Evolutionary conservation across 148 eudicot genomes (phyloP).

Genomic region (Arbutus unedo): DNA sequence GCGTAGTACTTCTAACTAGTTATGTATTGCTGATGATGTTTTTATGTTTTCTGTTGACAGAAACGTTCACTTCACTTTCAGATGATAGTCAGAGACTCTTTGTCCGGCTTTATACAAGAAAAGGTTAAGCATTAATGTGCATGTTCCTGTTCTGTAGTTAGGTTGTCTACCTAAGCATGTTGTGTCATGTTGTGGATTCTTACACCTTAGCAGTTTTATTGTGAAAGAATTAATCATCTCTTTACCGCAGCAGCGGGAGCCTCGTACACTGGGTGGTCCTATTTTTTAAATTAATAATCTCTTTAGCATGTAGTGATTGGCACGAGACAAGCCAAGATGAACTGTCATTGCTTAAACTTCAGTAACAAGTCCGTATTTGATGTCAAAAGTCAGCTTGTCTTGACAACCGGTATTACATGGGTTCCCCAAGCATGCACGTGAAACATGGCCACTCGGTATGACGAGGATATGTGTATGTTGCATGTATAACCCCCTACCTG

Average conservation of each 20-base stretch:
- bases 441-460: too few relatives aligned
- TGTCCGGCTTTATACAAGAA: slow-evolving; percentile 80
- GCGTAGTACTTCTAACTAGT: not conserved
- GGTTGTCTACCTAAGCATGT: not conserved
- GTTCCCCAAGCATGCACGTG: not conserved
- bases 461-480: too few relatives aligned
- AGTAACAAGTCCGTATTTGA: not conserved
- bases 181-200: not conserved
- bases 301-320: not conserved
- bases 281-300: not conserved
- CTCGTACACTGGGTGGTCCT: too few relatives aligned
- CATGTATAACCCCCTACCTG: too few relatives aligned
- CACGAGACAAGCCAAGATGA: not conserved
- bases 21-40: slow-evolving; percentile 9
- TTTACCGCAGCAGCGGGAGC: not conserved
- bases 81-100: slow-evolving; percentile 91
- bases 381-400: not conserved
- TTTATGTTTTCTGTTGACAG: slow-evolving; percentile 36
- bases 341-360: not conserved
- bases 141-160: not conserved
- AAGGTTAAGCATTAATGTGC: slow-evolving; percentile 43
- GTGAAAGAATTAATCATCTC: not conserved
- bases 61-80: slow-evolving; percentile 59
- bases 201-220: not conserved
- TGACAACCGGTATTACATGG: not conserved